Conservation (phyloP, 306 rosid genomes). For the Vigna unguiculata region DNA sequence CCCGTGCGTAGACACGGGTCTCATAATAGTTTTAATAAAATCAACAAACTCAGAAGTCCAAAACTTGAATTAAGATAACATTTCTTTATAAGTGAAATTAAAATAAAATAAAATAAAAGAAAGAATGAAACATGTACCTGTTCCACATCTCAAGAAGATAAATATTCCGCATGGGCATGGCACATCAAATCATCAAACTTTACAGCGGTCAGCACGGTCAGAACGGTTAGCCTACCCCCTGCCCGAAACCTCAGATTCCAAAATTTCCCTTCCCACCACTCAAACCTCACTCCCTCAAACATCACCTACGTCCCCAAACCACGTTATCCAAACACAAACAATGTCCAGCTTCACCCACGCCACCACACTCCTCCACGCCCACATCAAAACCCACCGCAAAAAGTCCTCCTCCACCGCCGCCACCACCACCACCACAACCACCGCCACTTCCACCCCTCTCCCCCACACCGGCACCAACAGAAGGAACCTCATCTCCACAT, state of each 20-base stretch:
- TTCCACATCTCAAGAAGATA: constrained; percentile 36
- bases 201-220: constrained; percentile 46
- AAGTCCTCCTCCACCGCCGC: background rate
- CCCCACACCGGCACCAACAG: constrained; percentile 38
- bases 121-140: too few species aligned
- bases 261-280: constrained; percentile 14
- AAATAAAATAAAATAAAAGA: too few species aligned
- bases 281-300: constrained; percentile 9
- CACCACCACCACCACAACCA: constrained; percentile 42
- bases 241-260: constrained; percentile 41
- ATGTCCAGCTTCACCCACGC: constrained; percentile 75
- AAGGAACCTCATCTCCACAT: constrained; percentile 62
- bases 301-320: background rate
- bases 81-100: too few species aligned
- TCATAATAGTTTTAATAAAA: too few species aligned
- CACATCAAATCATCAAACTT: background rate
- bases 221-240: constrained; percentile 47
- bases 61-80: too few species aligned
- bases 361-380: constrained; percentile 63
- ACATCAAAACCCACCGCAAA: constrained; percentile 51
- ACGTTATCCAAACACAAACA: constrained; percentile 45
- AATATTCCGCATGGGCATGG: constrained; percentile 62
- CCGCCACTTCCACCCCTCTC: constrained; percentile 40
- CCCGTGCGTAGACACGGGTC: too few species aligned
- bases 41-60: too few species aligned